Percentiles rank a stretch among this genome's conserved stretches.
Conservation (phyloP, 2,329 filamentous ascomycete species). For the Aspergillus viridinutans region DNA sequence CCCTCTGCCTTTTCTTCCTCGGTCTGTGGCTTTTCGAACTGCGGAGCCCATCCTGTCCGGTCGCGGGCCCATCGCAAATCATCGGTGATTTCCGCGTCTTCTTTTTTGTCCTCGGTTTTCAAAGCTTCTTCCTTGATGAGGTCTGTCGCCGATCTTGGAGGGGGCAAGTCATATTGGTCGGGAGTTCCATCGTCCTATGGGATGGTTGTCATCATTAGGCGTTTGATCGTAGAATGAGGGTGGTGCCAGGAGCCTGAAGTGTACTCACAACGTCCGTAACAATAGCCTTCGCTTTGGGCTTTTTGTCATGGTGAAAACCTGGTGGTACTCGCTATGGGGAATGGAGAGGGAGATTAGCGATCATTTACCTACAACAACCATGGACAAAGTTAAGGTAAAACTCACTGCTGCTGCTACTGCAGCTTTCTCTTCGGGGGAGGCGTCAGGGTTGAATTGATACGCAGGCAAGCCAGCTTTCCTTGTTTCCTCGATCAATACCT, state of each 20-base stretch:
- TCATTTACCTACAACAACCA: neutral
- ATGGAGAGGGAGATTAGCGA: slow-evolving; percentile 12
- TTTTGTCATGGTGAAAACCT: slow-evolving; percentile 54
- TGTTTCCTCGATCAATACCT: slow-evolving; percentile 70
- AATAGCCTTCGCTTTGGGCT: slow-evolving; percentile 47
- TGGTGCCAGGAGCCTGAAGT: neutral
- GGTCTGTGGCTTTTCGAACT: slow-evolving; percentile 61
- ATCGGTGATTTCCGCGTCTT: slow-evolving; percentile 48
- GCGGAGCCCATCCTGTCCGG: slow-evolving; percentile 82
- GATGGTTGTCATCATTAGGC: neutral
- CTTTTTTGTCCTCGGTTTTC: slow-evolving; percentile 46
- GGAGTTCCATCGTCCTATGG: slow-evolving; percentile 60
- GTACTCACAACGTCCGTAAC: slow-evolving; percentile 66
- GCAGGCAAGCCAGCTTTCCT: slow-evolving; percentile 73
- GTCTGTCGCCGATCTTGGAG: slow-evolving; percentile 58
- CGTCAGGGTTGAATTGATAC: slow-evolving; percentile 83
- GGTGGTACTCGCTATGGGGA: slow-evolving; percentile 55
- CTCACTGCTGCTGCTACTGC: slow-evolving; percentile 72
- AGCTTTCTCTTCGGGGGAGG: slow-evolving; percentile 76
- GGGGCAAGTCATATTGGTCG: slow-evolving; percentile 71
- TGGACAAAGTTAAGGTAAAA: slow-evolving; percentile 14
- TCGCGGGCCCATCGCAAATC: slow-evolving; percentile 55
- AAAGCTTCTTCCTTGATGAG: slow-evolving; percentile 54
- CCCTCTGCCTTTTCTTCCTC: slow-evolving; percentile 53
- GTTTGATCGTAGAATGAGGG: neutral